Evolutionary conservation across 805 yeast genomes (phyloP).

Genomic region (Lipomyces spencermartinsiae): DNA sequence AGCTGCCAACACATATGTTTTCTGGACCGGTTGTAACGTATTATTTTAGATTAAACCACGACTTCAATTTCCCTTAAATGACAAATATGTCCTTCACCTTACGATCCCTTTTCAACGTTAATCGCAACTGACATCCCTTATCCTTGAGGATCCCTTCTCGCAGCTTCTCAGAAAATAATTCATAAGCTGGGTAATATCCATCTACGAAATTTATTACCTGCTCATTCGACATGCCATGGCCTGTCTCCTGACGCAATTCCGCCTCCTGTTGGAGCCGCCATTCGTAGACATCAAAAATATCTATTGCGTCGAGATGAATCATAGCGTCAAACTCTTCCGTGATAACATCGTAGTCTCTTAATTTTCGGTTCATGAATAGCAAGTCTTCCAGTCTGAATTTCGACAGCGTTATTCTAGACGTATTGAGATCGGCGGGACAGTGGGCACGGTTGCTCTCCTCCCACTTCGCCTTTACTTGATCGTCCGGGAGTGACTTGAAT

Average conservation of each 20-base stretch:
- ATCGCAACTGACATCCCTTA: slow-evolving; percentile 42
- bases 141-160: slow-evolving; percentile 36
- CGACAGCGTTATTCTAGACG: slow-evolving; percentile 34
- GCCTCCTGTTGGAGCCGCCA: slow-evolving; percentile 86
- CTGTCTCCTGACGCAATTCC: slow-evolving; percentile 53
- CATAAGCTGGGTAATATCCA: slow-evolving; percentile 86
- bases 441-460: neutral
- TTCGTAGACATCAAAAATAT: slow-evolving; percentile 65
- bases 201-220: slow-evolving; percentile 73
- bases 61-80: neutral
- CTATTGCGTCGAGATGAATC: slow-evolving; percentile 65
- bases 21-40: too few relatives aligned
- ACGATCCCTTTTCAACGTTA: slow-evolving; percentile 17
- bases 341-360: slow-evolving; percentile 56
- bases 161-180: slow-evolving; percentile 63
- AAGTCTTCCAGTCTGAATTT: slow-evolving; percentile 45
- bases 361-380: slow-evolving; percentile 56
- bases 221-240: slow-evolving; percentile 80
- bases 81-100: slow-evolving; percentile 1
- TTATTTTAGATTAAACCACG: too few relatives aligned
- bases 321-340: slow-evolving; percentile 69
- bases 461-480: slow-evolving; percentile 43
- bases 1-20: too few relatives aligned
- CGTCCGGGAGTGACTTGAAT: slow-evolving; percentile 54
- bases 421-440: slow-evolving; percentile 37